These are phyloP conservation scores for Phaeosphaeria sp. DNA, from an alignment of 2,329 filamentous ascomycete genomes.

Conservation along the genomic window DNA sequence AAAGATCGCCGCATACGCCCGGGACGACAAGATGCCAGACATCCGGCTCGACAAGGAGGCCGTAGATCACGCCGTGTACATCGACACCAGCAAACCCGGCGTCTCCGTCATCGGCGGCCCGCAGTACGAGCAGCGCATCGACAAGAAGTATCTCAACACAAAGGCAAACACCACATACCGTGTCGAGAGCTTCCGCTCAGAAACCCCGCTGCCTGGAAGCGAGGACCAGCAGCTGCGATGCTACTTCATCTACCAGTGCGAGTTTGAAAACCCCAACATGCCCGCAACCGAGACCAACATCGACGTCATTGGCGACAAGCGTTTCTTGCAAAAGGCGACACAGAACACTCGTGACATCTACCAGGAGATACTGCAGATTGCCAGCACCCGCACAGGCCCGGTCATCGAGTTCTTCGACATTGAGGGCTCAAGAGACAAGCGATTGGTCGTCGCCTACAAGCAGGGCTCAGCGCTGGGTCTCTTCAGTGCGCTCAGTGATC, in stretches of 20 bases:
- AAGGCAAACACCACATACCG: slow-evolving; percentile 77
- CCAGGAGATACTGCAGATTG: slow-evolving; percentile 87
- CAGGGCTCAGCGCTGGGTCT: slow-evolving; percentile 89
- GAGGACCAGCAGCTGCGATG: slow-evolving; percentile 87
- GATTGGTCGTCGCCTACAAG: slow-evolving; percentile 92
- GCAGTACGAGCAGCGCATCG: slow-evolving; percentile 91
- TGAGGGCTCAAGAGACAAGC: slow-evolving; percentile 87
- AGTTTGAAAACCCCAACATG: slow-evolving; percentile 80
- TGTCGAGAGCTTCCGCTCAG: slow-evolving; percentile 96
- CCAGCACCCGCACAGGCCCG: slow-evolving; percentile 83
- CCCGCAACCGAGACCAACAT: slow-evolving; percentile 81
- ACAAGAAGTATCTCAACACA: slow-evolving; percentile 92
- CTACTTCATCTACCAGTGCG: slow-evolving; percentile 98
- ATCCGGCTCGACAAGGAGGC: slow-evolving; percentile 97
- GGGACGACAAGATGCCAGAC: slow-evolving; percentile 92
- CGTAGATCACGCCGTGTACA: slow-evolving; percentile 94
- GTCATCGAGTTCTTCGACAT: slow-evolving; percentile 99
- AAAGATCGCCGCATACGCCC: slow-evolving; percentile 91
- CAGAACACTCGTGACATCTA: slow-evolving; percentile 96
- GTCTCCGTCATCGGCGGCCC: slow-evolving; percentile 77
- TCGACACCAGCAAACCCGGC: slow-evolving; percentile 94
- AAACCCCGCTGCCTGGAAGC: slow-evolving; percentile 75
- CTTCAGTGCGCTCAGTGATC: slow-evolving; percentile 92
- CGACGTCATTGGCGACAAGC: slow-evolving; percentile 88
- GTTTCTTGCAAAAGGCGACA: slow-evolving; percentile 95